Conservation (phyloP, 805 yeast genomes). For the Monosporozyma aquatica region DNA sequence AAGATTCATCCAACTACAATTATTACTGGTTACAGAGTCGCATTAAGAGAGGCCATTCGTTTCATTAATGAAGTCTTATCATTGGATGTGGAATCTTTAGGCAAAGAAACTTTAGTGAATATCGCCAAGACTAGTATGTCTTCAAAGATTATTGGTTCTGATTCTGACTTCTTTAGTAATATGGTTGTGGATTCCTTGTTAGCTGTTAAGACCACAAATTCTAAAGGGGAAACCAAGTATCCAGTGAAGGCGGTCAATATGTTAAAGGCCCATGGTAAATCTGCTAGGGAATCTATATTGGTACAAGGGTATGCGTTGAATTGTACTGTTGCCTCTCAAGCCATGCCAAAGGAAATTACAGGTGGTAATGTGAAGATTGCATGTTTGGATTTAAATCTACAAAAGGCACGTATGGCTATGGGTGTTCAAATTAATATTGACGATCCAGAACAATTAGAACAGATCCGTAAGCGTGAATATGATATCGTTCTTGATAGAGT, state of each 20-base stretch:
- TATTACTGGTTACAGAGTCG: conserved; percentile 91
- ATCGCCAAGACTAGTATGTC: conserved; percentile 98
- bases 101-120: conserved; percentile 77
- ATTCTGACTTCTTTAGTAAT: conserved; percentile 78
- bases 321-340: conserved; percentile 95
- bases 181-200: conserved; percentile 93
- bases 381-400: conserved; percentile 82
- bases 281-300: conserved; percentile 74
- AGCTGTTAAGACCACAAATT: conserved; percentile 84
- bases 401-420: conserved; percentile 94
- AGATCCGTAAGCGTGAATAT: conserved; percentile 79
- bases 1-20: conserved; percentile 97
- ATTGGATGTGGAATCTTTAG: conserved; percentile 64
- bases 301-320: conserved; percentile 93
- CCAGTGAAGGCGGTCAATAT: conserved; percentile 97
- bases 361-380: conserved; percentile 67
- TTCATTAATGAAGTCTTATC: conserved; percentile 81
- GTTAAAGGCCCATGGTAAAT: conserved; percentile 93
- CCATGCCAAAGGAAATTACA: conserved; percentile 62
- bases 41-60: conserved; percentile 81
- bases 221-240: conserved; percentile 80
- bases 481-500: conserved; percentile 80
- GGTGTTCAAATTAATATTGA: conserved; percentile 96
- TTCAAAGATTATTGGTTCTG: conserved; percentile 89
- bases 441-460: conserved; percentile 95